Percentiles rank a stretch among this genome's conserved stretches.
These are phyloP conservation scores for Ilex aquifolium DNA, from an alignment of 257 asterid genomes.

Conservation along the genomic window DNA sequence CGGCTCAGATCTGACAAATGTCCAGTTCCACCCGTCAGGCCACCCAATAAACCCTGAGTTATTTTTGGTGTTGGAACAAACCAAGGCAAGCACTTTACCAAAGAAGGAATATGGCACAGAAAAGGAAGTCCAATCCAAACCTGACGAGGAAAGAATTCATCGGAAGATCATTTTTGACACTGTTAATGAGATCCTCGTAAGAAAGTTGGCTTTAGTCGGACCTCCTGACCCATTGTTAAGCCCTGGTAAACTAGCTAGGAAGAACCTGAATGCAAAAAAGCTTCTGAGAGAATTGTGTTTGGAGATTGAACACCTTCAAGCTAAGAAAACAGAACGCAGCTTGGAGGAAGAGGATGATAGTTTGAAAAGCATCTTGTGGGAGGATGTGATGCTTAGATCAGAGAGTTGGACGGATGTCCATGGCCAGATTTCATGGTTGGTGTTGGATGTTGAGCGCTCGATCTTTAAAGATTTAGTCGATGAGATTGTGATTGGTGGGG, in stretches of 20 bases:
- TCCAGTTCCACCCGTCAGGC: conserved; percentile 82
- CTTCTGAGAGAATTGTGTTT: conserved; percentile 69
- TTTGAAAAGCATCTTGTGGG: conserved; percentile 48
- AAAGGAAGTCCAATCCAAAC: conserved; percentile 25
- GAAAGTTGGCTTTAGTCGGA: conserved; percentile 34
- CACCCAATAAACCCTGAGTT: conserved; percentile 86
- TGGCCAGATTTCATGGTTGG: conserved; percentile 57
- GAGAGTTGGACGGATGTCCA: conserved; percentile 51
- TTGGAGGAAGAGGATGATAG: conserved; percentile 47
- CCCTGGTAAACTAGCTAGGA: conserved; percentile 30
- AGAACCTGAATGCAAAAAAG: conserved; percentile 55
- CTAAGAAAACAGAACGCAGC: conserved; percentile 31
- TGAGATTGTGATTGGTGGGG: conserved; percentile 74
- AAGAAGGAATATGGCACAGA: conserved; percentile 27
- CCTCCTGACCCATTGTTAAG: conserved; percentile 36
- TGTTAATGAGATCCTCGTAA: conserved; percentile 71
- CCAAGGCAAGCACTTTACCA: conserved; percentile 41
- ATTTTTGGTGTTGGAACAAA: conserved; percentile 92
- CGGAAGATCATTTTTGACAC: conserved; percentile 71
- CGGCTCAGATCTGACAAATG: conserved; percentile 48
- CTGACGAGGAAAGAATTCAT: conserved; percentile 31
- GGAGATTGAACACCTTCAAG: conserved; percentile 61
- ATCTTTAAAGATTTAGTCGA: conserved; percentile 77
- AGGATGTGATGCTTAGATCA: conserved; percentile 48
- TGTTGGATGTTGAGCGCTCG: conserved; percentile 72